Evolutionary conservation across 1,284 basidiomycete genomes (phyloP), one percentile per base, ranked within the genome.

Genomic region (Puccinia horiana): DNA sequence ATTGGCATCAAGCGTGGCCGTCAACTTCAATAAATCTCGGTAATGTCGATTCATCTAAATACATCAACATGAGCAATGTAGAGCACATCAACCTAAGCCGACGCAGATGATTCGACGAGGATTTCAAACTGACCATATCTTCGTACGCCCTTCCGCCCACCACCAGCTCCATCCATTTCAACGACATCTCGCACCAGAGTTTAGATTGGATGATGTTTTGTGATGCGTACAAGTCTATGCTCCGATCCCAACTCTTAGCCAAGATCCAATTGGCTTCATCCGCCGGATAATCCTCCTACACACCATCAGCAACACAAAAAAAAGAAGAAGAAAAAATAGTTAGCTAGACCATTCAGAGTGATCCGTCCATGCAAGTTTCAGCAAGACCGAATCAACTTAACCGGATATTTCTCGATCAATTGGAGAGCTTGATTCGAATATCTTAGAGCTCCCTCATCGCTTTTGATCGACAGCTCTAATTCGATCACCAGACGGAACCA

Each of bases 251-350:
- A 47, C 81, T 82, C 63, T 67, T 82, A 29, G 70, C 74, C 63
- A 82, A 29, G 23, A 76, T 75, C 81, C 81, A 82, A 40, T 76
- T 76, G 29, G 81, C 81, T 67, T 82, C 81, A 52, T 82, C 81
- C 37, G 58, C 14, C 42, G 81, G 81, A 58, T 82, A 82, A 12
- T 40, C 40, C n/a, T 76, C 73, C 81, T 82, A 42, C 35, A 49
- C 47, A 29, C 26, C 40, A 37, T 49, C 44, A 54, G 9, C 5
- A 67, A 67, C 26, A 52, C 26, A n/a, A 54, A 52, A 78, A 52
- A n/a, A n/a, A n/a, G n/a, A n/a, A n/a, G n/a, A n/a, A n/a, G n/a
- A n/a, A n/a, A n/a, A n/a, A n/a, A n/a, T n/a, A n/a, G n/a, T n/a
- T n/a, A n/a, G n/a, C 18, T 54, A 54, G 16, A 70, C 20, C 26